Evolutionary conservation across 2,329 filamentous ascomycete species (phyloP).

Genomic region (Diaporthe longicolla): DNA sequence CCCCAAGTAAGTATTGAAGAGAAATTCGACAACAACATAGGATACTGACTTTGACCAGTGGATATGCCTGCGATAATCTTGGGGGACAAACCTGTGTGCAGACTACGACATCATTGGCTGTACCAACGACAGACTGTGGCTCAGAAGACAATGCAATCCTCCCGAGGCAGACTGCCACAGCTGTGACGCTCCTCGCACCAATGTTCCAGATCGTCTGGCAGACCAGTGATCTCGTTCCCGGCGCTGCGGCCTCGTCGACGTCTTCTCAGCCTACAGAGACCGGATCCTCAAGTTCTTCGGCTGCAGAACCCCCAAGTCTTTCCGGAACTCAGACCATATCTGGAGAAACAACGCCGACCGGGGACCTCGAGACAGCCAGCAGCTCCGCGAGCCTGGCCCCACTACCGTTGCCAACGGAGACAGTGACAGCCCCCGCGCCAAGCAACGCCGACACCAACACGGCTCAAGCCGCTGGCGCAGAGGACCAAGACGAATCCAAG

Average conservation of each 20-base stretch:
- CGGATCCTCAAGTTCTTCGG: background rate
- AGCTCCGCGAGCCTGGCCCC: background rate
- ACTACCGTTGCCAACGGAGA: background rate
- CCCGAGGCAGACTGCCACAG: conserved; percentile 13
- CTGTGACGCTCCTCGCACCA: conserved; percentile 30
- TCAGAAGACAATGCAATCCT: background rate
- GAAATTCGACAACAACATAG: background rate
- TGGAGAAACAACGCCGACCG: background rate
- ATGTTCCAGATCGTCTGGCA: conserved; percentile 34
- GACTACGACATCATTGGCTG: conserved; percentile 3
- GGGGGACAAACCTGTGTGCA: conserved; percentile 31
- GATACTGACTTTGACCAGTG: conserved; percentile 17
- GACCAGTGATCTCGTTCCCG: background rate
- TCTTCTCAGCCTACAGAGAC: conserved; percentile 12
- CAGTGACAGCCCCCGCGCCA: conserved; percentile 1
- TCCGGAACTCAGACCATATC: conserved; percentile 23
- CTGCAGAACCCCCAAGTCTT: background rate
- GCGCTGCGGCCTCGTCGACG: background rate
- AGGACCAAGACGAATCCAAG: background rate
- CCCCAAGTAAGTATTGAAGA: background rate
- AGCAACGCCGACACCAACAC: background rate
- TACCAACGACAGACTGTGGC: conserved; percentile 25
- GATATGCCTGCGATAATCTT: conserved; percentile 14
- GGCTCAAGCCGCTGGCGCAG: background rate
- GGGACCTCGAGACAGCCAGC: conserved; percentile 18